Conservation (phyloP, 345 rosid species). For the Eutrema japonicum region DNA sequence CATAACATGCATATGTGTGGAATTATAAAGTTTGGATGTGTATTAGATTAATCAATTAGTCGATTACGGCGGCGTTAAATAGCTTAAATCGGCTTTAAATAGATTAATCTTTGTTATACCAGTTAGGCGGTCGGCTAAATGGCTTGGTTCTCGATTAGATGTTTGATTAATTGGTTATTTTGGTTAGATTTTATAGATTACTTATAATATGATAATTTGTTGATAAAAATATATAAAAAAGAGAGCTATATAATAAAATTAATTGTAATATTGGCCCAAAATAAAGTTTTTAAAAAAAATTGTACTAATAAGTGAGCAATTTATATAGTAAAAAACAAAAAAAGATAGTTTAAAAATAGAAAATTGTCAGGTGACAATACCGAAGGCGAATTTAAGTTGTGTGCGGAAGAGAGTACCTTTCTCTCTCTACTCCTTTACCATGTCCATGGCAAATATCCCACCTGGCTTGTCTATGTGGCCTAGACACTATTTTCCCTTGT, state of each 20-base stretch:
- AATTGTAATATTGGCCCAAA: too few species aligned
- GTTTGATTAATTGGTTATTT: neutral
- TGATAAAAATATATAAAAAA: too few species aligned
- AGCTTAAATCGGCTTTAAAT: too few species aligned
- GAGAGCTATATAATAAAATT: too few species aligned
- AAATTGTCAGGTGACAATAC: constrained; percentile 27
- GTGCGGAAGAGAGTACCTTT: constrained; percentile 27
- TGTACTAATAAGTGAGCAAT: neutral
- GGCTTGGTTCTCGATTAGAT: neutral
- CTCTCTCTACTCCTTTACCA: neutral
- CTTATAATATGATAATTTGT: too few species aligned
- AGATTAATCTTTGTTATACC: neutral
- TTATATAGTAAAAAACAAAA: neutral
- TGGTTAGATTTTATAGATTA: neutral
- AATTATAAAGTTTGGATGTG: constrained; percentile 7
- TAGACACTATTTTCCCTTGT: neutral
- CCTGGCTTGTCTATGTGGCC: constrained; percentile 26
- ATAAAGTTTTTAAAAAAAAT: too few species aligned
- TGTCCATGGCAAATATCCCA: constrained; percentile 21
- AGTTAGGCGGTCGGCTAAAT: neutral
- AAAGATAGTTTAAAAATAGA: neutral
- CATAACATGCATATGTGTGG: neutral
- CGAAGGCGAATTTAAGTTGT: constrained; percentile 18
- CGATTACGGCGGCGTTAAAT: neutral
- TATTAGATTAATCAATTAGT: neutral